Evolutionary conservation across 116 monocot genomes (phyloP), one percentile per base, ranked within the genome.

Genomic region (Iris pallida): DNA sequence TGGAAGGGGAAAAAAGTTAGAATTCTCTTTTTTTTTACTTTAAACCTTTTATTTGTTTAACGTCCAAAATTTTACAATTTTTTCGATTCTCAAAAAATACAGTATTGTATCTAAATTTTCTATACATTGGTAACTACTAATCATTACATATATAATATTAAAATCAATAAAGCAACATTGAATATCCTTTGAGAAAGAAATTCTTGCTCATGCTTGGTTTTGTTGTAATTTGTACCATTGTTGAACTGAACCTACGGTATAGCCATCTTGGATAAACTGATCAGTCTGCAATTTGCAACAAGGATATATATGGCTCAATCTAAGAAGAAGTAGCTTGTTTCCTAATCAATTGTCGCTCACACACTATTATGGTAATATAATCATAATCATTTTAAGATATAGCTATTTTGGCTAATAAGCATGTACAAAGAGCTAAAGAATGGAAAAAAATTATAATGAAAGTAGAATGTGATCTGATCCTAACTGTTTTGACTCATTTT

Each of bases 401-500:
- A 51, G 2, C 45, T 16, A 46, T 45, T 14, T 63, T 63, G 30
- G 30, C 30, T 30, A 30, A 30, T 30, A 30, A 1, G 30, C 0
- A 30, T 30, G 30, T 30, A 30, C 30, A 30, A 30, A 30, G 30
- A 30, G 2, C 30, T 30, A 30, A 30, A 30, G 30, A 30, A 30
- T 30, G 30, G 3, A 30, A 3, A 30, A 0, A 7, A 2, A 2
- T 60, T 42, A 45, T 46, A 5, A 63, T n/a, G 20, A 1, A 56
- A 46, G 44, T 7, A 40, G 15, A 5, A 64, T 30, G 15, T 40
- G 20, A 48, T 45, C 0, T n/a, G 15, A 42, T 14, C 2, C 5
- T 68, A 87, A 80, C 80, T 77, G 79, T 71, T 13, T 65, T 1
- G 48, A 60, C 30, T 54, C 64, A 59, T 42, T 57, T 69, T 69